A percentile compares a stretch with the other conserved stretches of the same genome.
Evolutionary conservation across 2,329 filamentous ascomycete species (phyloP).

Genomic region (Monosporascus sp.): DNA sequence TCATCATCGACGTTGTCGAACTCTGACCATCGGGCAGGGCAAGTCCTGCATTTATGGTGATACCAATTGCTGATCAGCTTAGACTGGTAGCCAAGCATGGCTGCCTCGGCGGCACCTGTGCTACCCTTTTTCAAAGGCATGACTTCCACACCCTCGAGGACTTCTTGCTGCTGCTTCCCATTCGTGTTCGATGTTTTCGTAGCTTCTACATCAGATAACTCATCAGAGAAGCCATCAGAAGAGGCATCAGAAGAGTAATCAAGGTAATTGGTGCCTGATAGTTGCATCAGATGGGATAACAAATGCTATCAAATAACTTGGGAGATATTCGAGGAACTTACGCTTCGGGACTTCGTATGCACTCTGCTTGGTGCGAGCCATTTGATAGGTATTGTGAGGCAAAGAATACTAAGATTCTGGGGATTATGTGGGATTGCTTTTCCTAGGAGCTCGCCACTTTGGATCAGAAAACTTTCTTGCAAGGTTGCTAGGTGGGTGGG

Average conservation of each 20-base stretch:
- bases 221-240: background rate
- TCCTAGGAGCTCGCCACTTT: no score
- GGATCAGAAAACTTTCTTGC: no score
- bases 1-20: constrained; percentile 25
- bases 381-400: background rate
- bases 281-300: background rate
- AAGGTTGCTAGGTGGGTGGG: no score
- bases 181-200: background rate
- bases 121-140: constrained; percentile 2
- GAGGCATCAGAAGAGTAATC: background rate
- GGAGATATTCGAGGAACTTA: background rate
- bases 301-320: background rate
- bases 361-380: background rate
- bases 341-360: background rate
- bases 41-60: constrained; percentile 20
- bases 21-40: constrained; percentile 25
- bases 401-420: background rate
- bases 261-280: no score
- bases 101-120: constrained; percentile 4
- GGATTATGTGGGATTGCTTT: background rate
- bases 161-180: background rate
- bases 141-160: constrained; percentile 8
- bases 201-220: background rate
- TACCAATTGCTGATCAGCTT: constrained; percentile 16
- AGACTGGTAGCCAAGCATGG: constrained; percentile 4